Evolutionary conservation across 208 protist genomes (phyloP).

Genomic region (Endotrypanum monterogeii): DNA sequence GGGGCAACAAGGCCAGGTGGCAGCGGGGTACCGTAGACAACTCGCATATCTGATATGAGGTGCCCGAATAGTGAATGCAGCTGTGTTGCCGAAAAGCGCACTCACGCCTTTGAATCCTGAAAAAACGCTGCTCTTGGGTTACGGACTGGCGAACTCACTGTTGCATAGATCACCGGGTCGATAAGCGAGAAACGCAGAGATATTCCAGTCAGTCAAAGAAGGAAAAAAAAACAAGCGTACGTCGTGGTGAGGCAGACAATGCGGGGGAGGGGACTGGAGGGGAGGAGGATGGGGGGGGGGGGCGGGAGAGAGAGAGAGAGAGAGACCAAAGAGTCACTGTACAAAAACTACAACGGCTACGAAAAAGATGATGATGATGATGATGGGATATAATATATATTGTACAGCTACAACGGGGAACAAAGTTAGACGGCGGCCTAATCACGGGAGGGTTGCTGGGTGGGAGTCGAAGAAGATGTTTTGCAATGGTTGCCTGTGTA

Average conservation of each 20-base stretch:
- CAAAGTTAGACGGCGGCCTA: not conserved
- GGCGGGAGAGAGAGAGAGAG: not conserved
- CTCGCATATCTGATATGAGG: conserved; percentile 27
- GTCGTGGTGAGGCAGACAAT: not conserved
- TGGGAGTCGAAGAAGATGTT: not conserved
- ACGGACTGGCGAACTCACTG: not conserved
- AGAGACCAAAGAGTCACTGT: not conserved
- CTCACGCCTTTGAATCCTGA: not conserved
- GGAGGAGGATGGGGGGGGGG: no score
- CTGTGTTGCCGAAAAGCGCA: not conserved
- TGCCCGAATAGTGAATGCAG: not conserved
- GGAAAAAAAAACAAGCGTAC: no score
- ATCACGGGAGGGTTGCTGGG: not conserved
- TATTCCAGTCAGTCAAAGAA: not conserved
- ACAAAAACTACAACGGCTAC: not conserved
- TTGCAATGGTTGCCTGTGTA: not conserved
- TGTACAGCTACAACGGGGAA: conserved; percentile 5
- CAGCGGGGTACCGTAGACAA: conserved; percentile 72
- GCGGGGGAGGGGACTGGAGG: no score
- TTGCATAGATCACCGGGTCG: not conserved
- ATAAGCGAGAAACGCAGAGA: not conserved
- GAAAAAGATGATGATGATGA: no score
- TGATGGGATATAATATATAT: not conserved
- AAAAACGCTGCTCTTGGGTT: not conserved
- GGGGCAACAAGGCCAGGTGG: conserved; percentile 67